Conservation (phyloP, 306 rosid species). For the Quercus dentata region DNA sequence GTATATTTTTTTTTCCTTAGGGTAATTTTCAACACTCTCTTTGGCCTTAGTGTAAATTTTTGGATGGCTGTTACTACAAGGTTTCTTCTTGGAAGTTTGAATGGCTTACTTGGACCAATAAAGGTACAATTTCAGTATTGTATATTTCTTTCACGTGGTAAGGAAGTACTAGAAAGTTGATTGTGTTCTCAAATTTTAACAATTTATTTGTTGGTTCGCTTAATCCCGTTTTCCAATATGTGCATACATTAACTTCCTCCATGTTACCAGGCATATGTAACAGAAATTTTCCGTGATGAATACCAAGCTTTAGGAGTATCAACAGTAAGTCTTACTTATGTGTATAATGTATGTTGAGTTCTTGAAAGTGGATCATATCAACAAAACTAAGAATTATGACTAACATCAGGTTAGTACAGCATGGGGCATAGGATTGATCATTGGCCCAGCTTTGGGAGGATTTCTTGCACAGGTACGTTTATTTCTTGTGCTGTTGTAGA, state of each 20-base stretch:
- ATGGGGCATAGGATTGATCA: constrained; percentile 72
- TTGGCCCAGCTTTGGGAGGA: constrained; percentile 95
- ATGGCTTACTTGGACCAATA: constrained; percentile 83
- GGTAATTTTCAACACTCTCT: constrained; percentile 71
- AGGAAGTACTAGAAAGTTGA: background rate
- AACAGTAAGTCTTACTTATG: constrained; percentile 45
- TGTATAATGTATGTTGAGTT: background rate
- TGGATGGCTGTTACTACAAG: constrained; percentile 85
- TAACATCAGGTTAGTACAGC: constrained; percentile 66
- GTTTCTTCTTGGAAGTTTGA: constrained; percentile 81
- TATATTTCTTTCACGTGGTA: background rate
- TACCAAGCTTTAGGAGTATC: constrained; percentile 79
- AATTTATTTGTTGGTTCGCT: background rate
- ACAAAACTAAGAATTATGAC: constrained; percentile 11
- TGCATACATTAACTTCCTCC: constrained; percentile 6
- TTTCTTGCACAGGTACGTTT: constrained; percentile 77
- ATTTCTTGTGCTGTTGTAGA: background rate
- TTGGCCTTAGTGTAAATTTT: constrained; percentile 80
- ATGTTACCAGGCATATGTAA: constrained; percentile 67
- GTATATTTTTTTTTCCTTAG: constrained; percentile 34
- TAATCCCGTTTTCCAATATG: background rate
- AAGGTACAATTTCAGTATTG: constrained; percentile 46
- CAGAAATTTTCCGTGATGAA: constrained; percentile 66
- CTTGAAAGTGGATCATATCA: background rate
- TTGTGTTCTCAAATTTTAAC: background rate